Percentiles rank a stretch among this genome's conserved stretches.
Conservation (phyloP, 805 yeast species). For the Candida vartiovaarae region DNA sequence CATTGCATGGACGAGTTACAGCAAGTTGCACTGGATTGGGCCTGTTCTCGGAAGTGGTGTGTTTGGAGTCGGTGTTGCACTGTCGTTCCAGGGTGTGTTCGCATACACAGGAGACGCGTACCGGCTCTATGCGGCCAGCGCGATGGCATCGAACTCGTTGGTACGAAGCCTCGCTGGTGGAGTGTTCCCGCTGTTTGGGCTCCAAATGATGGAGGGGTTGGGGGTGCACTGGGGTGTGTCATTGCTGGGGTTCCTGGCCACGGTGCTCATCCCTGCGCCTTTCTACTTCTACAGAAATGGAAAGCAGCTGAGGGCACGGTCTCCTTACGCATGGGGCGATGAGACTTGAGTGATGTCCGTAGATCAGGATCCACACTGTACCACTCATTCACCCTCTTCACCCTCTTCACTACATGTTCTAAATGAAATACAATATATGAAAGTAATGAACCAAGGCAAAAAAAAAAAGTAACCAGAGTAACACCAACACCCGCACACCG, state of each 20-base stretch:
- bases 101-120: conserved; percentile 62
- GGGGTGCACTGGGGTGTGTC: conserved; percentile 55
- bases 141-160: conserved; percentile 43
- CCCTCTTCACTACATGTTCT: too few species aligned
- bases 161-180: conserved; percentile 50
- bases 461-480: too few species aligned
- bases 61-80: conserved; percentile 62
- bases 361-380: too few species aligned
- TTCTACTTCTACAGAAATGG: conserved; percentile 46
- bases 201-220: conserved; percentile 47
- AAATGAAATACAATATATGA: too few species aligned
- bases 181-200: conserved; percentile 49
- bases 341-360: too few species aligned
- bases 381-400: too few species aligned
- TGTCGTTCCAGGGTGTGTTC: conserved; percentile 60
- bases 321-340: conserved; percentile 38
- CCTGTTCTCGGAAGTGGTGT: conserved; percentile 68
- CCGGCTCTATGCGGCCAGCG: conserved; percentile 45
- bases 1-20: conserved; percentile 66
- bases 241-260: conserved; percentile 42
- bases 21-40: conserved; percentile 62
- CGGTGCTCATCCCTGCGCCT: conserved; percentile 48
- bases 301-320: conserved; percentile 33
- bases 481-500: too few species aligned
- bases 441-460: too few species aligned